phyloP scores from a whole-genome alignment of 352 stramenopile species.

The Phytophthora pluvialis region DNA sequence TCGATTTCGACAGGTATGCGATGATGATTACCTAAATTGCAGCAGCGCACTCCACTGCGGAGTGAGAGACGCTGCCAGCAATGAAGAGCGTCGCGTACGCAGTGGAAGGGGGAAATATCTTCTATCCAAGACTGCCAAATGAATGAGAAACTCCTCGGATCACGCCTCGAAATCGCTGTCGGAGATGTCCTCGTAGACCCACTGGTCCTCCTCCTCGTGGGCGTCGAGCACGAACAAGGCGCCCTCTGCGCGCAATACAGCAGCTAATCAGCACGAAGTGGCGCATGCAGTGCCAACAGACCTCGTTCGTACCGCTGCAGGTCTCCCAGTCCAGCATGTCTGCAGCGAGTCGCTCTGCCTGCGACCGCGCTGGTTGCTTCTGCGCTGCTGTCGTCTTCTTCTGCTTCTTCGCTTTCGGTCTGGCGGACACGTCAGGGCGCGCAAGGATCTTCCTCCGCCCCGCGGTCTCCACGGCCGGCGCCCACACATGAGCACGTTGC shows the following conservation, averaged over 20 bases:
- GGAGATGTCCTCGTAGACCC: slow-evolving; percentile 67
- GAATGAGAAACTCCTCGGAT: neutral
- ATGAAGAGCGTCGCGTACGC: no score
- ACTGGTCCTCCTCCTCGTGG: slow-evolving; percentile 36
- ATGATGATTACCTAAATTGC: no score
- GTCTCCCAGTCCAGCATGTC: slow-evolving; percentile 74
- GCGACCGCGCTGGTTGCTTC: slow-evolving; percentile 17
- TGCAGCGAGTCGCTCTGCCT: slow-evolving; percentile 35
- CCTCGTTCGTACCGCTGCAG: slow-evolving; percentile 58
- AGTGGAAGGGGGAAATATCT: no score
- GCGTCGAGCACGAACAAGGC: slow-evolving; percentile 37
- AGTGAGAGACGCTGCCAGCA: no score
- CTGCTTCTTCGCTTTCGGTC: slow-evolving; percentile 23
- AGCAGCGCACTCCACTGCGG: no score
- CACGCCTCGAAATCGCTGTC: slow-evolving; percentile 69
- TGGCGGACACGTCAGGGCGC: neutral
- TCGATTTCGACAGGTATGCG: no score
- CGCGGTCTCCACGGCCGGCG: slow-evolving; percentile 4
- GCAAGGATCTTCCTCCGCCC: slow-evolving; percentile 4
- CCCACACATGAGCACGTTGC: slow-evolving; percentile 38
- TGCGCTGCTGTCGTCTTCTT: slow-evolving; percentile 6
- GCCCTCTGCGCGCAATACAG: slow-evolving; percentile 25
- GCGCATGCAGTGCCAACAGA: neutral
- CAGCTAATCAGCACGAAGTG: slow-evolving; percentile 8
- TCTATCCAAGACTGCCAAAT: neutral